phyloP scores from a whole-genome alignment of 2,329 filamentous ascomycete genomes.

The Neurospora crassa region DNA sequence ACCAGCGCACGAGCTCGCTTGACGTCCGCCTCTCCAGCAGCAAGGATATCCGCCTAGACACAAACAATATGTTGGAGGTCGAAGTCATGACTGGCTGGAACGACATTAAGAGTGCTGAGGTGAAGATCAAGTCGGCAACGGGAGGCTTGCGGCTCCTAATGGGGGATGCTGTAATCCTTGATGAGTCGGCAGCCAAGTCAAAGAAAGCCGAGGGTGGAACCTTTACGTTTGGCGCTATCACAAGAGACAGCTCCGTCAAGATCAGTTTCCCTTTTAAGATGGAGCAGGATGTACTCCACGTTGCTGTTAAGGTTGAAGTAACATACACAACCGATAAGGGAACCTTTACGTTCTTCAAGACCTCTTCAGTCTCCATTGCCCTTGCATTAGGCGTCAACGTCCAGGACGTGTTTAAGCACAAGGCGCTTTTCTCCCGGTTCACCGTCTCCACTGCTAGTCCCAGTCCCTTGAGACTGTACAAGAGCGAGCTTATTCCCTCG shows the following conservation, averaged over 20 bases:
- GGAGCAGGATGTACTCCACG: conserved; percentile 62
- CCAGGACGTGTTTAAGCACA: conserved; percentile 86
- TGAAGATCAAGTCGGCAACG: conserved; percentile 54
- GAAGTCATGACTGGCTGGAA: conserved; percentile 68
- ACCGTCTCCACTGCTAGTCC: conserved; percentile 74
- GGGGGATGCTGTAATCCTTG: conserved; percentile 44
- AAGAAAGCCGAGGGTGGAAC: conserved; percentile 44
- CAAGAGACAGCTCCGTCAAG: conserved; percentile 36
- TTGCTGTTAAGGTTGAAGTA: conserved; percentile 68
- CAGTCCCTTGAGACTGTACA: conserved; percentile 65
- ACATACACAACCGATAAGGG: conserved; percentile 60
- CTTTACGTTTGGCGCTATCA: conserved; percentile 40
- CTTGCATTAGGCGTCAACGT: conserved; percentile 91
- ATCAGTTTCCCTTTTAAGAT: conserved; percentile 73
- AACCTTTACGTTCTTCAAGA: conserved; percentile 53
- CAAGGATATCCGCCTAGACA: conserved; percentile 68
- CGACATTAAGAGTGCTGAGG: conserved; percentile 45
- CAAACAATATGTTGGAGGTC: conserved; percentile 67
- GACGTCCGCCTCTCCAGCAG: conserved; percentile 58
- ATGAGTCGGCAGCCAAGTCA: conserved; percentile 26
- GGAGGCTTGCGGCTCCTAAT: conserved; percentile 56
- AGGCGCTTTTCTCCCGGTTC: conserved; percentile 77
- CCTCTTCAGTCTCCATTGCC: conserved; percentile 57
- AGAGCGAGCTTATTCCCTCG: conserved; percentile 61
- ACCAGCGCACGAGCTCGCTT: conserved; percentile 59